These are phyloP conservation scores for Gossypium herbaceum DNA, from an alignment of 345 rosid genomes.

Conservation along the genomic window DNA sequence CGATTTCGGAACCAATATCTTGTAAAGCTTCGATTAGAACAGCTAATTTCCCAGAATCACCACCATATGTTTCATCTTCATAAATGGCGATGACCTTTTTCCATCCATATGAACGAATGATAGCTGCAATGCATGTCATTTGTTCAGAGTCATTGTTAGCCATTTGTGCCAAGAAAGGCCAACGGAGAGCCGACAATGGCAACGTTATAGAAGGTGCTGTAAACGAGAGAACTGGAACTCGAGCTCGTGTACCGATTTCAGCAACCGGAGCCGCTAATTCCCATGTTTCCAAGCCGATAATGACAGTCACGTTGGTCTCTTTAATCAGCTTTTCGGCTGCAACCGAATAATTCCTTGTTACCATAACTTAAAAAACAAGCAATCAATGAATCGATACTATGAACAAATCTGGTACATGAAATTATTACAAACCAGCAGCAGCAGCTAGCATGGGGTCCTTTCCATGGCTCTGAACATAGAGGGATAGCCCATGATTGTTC, in stretches of 20 bases:
- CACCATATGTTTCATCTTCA: conserved; percentile 33
- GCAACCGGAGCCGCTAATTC: conserved; percentile 40
- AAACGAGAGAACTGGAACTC: conserved; percentile 41
- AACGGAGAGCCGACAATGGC: conserved; percentile 20
- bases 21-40: conserved; percentile 30
- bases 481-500: conserved; percentile 23
- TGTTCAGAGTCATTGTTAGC: conserved; percentile 22
- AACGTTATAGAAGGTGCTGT: conserved; percentile 28
- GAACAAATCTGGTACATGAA: background rate
- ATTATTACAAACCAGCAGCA: conserved; percentile 28
- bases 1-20: conserved; percentile 29
- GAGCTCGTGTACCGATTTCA: conserved; percentile 28
- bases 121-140: conserved; percentile 37
- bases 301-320: conserved; percentile 32
- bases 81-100: conserved; percentile 31
- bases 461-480: conserved; percentile 24
- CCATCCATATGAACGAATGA: conserved; percentile 33
- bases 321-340: conserved; percentile 40
- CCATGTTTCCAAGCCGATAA: conserved; percentile 49
- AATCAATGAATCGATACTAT: no score
- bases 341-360: background rate
- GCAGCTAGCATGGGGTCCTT: conserved; percentile 26
- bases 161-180: conserved; percentile 43
- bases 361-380: no score
- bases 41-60: conserved; percentile 24